phyloP scores from a whole-genome alignment of 2,329 filamentous ascomycete species.

The Trichoderma guizhouense region DNA sequence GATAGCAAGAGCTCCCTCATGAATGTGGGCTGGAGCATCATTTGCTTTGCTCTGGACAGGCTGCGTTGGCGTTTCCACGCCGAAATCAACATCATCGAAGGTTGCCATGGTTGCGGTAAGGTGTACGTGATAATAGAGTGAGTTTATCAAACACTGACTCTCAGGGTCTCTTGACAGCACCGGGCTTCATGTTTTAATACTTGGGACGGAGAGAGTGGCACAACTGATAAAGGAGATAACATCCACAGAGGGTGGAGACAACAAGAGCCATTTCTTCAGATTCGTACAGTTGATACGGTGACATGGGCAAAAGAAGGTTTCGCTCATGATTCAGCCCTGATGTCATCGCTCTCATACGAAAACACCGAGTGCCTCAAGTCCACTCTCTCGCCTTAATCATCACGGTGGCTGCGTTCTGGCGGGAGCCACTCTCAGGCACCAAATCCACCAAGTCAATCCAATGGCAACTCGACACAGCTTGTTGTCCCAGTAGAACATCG shows the following conservation, averaged over 20 bases:
- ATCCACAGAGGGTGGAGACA: background rate
- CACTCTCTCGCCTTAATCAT: background rate
- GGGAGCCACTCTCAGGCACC: background rate
- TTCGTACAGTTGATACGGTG: background rate
- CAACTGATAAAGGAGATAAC: background rate
- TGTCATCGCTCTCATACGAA: constrained; percentile 3
- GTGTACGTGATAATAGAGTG: background rate
- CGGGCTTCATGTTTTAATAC: background rate
- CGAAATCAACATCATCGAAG: constrained; percentile 12
- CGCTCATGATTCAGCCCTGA: constrained; percentile 13
- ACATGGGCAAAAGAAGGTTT: background rate
- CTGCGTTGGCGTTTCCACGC: constrained; percentile 3
- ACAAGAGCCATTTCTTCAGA: background rate
- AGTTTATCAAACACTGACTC: background rate
- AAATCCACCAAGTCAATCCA: background rate
- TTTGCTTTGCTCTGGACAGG: background rate
- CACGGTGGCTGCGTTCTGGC: background rate
- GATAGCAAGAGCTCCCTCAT: background rate
- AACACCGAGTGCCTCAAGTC: constrained; percentile 1
- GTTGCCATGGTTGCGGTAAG: background rate
- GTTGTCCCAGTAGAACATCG: background rate
- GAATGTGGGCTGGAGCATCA: background rate
- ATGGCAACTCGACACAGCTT: background rate
- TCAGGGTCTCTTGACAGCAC: background rate
- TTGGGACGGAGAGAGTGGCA: background rate